Evolutionary conservation across 495 filamentous ascomycete genomes (phyloP).

Genomic region (Neurospora sp.): DNA sequence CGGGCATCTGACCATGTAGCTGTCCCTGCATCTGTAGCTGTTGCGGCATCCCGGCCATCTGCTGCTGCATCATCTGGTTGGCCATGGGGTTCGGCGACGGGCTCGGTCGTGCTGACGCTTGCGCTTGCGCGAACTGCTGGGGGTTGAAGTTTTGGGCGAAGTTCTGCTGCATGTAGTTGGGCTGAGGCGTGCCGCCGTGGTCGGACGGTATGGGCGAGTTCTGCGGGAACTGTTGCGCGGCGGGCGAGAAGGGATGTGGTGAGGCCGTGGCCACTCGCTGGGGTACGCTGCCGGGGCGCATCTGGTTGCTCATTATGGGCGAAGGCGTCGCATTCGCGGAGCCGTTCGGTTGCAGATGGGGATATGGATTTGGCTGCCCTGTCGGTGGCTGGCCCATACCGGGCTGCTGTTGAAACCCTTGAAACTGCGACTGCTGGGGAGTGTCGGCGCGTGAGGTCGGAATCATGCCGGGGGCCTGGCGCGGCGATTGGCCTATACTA

Average conservation of each 20-base stretch:
- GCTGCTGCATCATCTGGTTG: conserved; percentile 37
- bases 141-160: conserved; percentile 51
- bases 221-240: conserved; percentile 64
- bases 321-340: conserved; percentile 80
- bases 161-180: conserved; percentile 49
- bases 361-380: conserved; percentile 57
- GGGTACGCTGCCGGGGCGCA: conserved; percentile 51
- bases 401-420: conserved; percentile 44
- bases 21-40: conserved; percentile 26
- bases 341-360: conserved; percentile 74
- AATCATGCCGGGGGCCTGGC: conserved; percentile 61
- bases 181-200: conserved; percentile 70
- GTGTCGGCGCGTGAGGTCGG: conserved; percentile 86
- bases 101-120: conserved; percentile 39
- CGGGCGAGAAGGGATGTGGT: conserved; percentile 82
- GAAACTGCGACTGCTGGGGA: conserved; percentile 63
- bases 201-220: conserved; percentile 71
- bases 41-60: conserved; percentile 33
- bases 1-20: conserved; percentile 28
- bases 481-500: conserved; percentile 71
- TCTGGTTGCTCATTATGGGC: conserved; percentile 70
- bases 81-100: conserved; percentile 38
- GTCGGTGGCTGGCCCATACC: conserved; percentile 45
- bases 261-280: conserved; percentile 84
- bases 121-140: conserved; percentile 43